These are phyloP conservation scores for Rosa hybrid DNA, from an alignment of 331 rosid genomes.

Conservation along the genomic window DNA sequence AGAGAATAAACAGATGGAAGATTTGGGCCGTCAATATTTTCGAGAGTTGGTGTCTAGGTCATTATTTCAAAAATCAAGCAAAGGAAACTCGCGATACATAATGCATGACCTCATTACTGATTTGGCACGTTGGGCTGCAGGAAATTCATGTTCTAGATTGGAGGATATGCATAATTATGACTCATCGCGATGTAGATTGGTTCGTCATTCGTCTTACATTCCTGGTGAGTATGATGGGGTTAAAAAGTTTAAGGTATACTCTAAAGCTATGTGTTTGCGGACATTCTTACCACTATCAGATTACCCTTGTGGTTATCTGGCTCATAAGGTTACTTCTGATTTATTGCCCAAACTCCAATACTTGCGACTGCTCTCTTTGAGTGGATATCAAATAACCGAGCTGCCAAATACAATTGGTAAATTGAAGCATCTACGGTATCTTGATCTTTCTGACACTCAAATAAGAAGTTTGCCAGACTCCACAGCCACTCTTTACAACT, in stretches of 20 bases:
- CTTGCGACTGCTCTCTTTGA: too few species aligned
- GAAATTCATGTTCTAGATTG: not conserved
- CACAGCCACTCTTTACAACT: not conserved
- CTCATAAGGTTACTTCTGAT: not conserved
- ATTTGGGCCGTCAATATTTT: not conserved
- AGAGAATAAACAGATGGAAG: not conserved
- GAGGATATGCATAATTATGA: not conserved
- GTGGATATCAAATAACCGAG: not conserved
- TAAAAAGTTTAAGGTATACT: not conserved
- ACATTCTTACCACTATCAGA: not conserved
- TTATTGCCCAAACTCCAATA: too few species aligned
- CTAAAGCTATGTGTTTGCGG: not conserved
- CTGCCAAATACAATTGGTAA: not conserved
- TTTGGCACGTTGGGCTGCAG: not conserved
- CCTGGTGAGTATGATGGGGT: not conserved
- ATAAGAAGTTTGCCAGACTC: not conserved
- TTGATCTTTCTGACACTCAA: not conserved
- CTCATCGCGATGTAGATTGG: too few species aligned
- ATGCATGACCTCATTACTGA: too few species aligned
- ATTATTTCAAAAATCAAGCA: too few species aligned
- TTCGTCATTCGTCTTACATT: slow-evolving; percentile 6
- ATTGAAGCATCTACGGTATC: not conserved
- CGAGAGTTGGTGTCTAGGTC: not conserved
- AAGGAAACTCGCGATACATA: too few species aligned
- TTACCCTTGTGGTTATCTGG: not conserved